phyloP scores from a whole-genome alignment of 495 filamentous ascomycete species.

The Acidomyces sp. region DNA sequence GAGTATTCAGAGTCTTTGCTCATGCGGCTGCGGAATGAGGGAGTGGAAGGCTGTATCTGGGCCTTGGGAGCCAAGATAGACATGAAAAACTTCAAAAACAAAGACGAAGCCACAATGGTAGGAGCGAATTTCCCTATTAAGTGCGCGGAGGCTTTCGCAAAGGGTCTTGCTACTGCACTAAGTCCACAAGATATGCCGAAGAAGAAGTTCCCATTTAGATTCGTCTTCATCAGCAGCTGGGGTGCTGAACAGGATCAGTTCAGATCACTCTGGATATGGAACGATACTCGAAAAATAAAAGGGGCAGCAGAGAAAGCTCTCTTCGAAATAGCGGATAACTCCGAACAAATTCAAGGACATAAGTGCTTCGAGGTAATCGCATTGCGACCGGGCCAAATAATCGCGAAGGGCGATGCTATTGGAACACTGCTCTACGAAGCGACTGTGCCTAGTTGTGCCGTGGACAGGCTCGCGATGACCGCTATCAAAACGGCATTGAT shows the following conservation, averaged over 20 bases:
- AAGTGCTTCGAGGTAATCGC: constrained; percentile 19
- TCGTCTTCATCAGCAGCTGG: constrained; percentile 11
- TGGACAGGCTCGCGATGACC: constrained; percentile 13
- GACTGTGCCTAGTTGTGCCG: constrained; percentile 6
- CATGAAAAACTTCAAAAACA: constrained; percentile 3
- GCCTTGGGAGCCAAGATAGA: background rate
- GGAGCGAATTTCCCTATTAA: constrained; percentile 11
- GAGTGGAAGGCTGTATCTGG: constrained; percentile 21
- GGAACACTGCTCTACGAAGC: constrained; percentile 14
- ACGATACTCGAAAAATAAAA: constrained; percentile 17
- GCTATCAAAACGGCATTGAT: constrained; percentile 10
- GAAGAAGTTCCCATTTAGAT: constrained; percentile 20
- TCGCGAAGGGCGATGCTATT: constrained; percentile 10
- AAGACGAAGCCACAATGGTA: constrained; percentile 15
- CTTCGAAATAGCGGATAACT: constrained; percentile 17
- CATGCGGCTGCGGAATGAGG: constrained; percentile 2
- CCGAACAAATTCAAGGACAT: constrained; percentile 12
- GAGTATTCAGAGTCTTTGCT: constrained; percentile 11
- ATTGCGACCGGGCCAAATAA: constrained; percentile 10
- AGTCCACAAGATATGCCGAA: constrained; percentile 15
- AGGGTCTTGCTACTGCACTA: constrained; percentile 12
- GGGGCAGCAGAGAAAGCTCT: constrained; percentile 19
- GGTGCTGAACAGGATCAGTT: constrained; percentile 20
- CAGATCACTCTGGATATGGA: constrained; percentile 15
- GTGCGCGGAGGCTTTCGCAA: constrained; percentile 16